phyloP scores from a whole-genome alignment of 2,329 filamentous ascomycete genomes.

The Setomelanomma holmii region DNA sequence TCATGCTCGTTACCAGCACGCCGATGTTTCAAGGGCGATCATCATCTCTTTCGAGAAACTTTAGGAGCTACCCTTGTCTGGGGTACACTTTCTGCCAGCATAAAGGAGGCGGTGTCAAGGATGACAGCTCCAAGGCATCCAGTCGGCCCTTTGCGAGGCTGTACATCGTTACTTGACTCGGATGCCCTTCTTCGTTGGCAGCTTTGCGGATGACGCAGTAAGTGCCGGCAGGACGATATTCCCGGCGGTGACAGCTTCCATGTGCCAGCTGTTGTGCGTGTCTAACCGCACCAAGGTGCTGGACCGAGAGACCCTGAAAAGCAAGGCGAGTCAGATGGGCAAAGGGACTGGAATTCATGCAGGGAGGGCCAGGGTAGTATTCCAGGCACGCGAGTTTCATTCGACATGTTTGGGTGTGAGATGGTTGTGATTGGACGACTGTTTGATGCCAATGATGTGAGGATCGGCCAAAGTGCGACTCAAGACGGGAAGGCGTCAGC shows the following conservation, averaged over 20 bases:
- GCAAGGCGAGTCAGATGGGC: constrained; percentile 3
- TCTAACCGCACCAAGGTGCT: constrained; percentile 4
- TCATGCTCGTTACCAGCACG: not conserved
- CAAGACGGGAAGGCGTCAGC: constrained; percentile 29
- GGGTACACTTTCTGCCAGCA: not conserved
- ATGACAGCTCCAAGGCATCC: constrained; percentile 19
- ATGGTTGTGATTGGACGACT: constrained; percentile 7
- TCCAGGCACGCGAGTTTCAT: constrained; percentile 44
- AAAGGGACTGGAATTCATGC: constrained; percentile 6
- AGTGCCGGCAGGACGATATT: constrained; percentile 9
- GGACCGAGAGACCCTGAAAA: not conserved
- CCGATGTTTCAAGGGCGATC: not conserved
- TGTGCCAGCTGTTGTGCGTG: not conserved
- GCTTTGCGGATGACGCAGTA: constrained; percentile 28
- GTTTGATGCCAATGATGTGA: constrained; percentile 32
- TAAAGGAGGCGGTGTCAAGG: constrained; percentile 22
- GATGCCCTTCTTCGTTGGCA: constrained; percentile 13
- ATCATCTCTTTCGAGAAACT: not conserved
- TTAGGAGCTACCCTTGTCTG: not conserved
- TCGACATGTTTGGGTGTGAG: constrained; percentile 17
- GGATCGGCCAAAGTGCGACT: constrained; percentile 29
- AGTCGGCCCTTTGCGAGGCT: constrained; percentile 1
- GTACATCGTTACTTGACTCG: constrained; percentile 29
- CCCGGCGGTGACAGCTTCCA: not conserved
- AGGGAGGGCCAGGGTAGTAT: constrained; percentile 23